Base-by-base conservation (phyloP, 768 basidiomycete genomes). In the Obba rivulosa region DNA sequence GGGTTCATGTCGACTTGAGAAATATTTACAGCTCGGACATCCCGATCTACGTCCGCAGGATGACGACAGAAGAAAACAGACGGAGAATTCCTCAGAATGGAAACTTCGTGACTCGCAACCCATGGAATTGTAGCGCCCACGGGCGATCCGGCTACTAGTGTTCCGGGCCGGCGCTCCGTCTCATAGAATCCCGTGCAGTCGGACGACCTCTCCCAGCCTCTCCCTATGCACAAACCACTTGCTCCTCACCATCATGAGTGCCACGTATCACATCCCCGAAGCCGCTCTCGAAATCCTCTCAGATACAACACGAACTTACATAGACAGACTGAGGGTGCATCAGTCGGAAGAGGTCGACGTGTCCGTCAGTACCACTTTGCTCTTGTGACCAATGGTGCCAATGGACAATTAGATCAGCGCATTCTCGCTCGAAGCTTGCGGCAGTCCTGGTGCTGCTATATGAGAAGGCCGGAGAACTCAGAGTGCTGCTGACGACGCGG, bases 401-500 rank as follows among this genome's bases (percentile, higher is more conserved):
- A 24, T 13, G 10, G 3, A 4, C n/a, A 20, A 11, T 16, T 43
- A 75, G 72, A 22, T 66, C 67, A 17, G 51, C 48, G 7, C 66
- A 71, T 38, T 58, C 71, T 9, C 55, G 46, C 14, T 64, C 61
- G 42, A 82, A 74, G 59, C 76, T 81, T 11, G 89, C 82, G 4
- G 87, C 87, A 8, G 90, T 94, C 0, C 73, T 94, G 2, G 80
- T 93, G 1, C 70, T 92, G 10, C 67, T 95, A 1, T 94, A 81
- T 53, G 86, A 93, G 62, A 67, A 76, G n/a, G 73, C 69, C 3
- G 84, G 79, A 16, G 65, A 75, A 38, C 66, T 93, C 5, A 78
- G 83, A 11, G 90, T 94, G 4, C 70, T 94, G 18, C 69, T 95
- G 46, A 95, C 92, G 1, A 95, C 92, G 3, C 79, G 92, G 9